These are phyloP conservation scores for Suhomyces kunorum DNA, from an alignment of 1,139 yeast genomes.

Conservation along the genomic window DNA sequence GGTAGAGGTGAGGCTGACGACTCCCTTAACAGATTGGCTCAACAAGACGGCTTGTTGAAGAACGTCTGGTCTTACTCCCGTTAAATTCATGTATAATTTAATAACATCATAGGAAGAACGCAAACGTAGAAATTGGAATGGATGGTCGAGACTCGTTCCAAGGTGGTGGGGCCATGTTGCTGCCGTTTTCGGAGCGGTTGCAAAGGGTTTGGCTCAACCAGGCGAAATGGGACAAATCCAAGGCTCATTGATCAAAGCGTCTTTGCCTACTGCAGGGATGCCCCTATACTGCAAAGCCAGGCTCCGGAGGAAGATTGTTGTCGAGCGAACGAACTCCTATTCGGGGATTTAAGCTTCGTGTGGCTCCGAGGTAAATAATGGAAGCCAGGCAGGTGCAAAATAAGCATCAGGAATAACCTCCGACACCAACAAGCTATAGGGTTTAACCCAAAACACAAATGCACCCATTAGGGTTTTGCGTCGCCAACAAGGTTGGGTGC, in stretches of 20 bases:
- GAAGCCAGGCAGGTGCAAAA: neutral
- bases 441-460: neutral
- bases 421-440: neutral
- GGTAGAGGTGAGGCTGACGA: slow-evolving; percentile 91
- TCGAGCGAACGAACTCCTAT: neutral
- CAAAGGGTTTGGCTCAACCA: too few relatives aligned
- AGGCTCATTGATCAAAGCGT: too few relatives aligned
- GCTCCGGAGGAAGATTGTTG: too few relatives aligned
- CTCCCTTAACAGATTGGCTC: slow-evolving; percentile 99
- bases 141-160: too few relatives aligned
- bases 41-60: slow-evolving; percentile 96
- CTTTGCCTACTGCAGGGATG: too few relatives aligned
- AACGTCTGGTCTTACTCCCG: slow-evolving; percentile 99
- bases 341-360: neutral
- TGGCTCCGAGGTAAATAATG: slow-evolving; percentile 1
- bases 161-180: too few relatives aligned
- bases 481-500: too few relatives aligned
- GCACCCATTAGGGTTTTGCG: too few relatives aligned
- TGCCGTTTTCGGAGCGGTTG: too few relatives aligned
- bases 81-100: slow-evolving; percentile 46
- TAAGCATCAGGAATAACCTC: neutral
- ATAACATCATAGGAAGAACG: slow-evolving; percentile 12
- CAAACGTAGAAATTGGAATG: too few relatives aligned
- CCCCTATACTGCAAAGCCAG: too few relatives aligned
- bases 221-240: too few relatives aligned